Base-by-base conservation (phyloP, 495 filamentous ascomycete species). In the Aspergillus asperescens region DNA sequence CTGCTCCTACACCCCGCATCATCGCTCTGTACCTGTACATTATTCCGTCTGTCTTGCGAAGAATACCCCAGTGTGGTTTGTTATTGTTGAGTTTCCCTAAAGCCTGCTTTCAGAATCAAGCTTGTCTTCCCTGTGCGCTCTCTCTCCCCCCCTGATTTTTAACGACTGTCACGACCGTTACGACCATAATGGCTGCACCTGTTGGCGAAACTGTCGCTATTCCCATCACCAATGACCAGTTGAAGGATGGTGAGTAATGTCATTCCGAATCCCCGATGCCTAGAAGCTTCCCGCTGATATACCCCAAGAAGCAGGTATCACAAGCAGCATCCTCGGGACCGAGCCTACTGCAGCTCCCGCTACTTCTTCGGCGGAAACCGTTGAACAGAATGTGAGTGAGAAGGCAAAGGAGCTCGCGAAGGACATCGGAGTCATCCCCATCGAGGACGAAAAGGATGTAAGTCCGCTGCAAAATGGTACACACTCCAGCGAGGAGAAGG, bases 191-290 rank as follows among this genome's bases (percentile, higher is more conserved):
- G 62, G 57, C 57, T 23, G 47, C 54, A 42, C 29, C 54, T 43
- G 37, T 42, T 52, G 50, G 31, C 41, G 59, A 67, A 50, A 58
- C 68, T 15, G 68, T 81, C 16, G 80, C 70, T 44, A 77, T 90
- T 59, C 80, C 73, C 22, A 84, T 82, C 61, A 66, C 39, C 79
- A 86, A 44, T 84, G 82, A 5, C 40, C 66, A 2, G 78, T 18
- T 49, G 7, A 49, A 49, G 34, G 24, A 78, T 27, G 76, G 86
- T 56, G 82, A 79, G 78, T 87, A 24, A n/a, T 47, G 9, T 25
- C 5, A 18, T 46, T 19, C 13, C 3, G 16, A 7, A 22, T 8
- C 8, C 38, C 38, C 18, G 1, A 9, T 5, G 1, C n/a, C 7
- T 7, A 4, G 18, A 35, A n/a, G 16, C 13, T 13, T 12, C 7